Percentiles rank a stretch among this genome's conserved stretches.
phyloP scores from a whole-genome alignment of 345 rosid genomes.

The Salix dunnii region DNA sequence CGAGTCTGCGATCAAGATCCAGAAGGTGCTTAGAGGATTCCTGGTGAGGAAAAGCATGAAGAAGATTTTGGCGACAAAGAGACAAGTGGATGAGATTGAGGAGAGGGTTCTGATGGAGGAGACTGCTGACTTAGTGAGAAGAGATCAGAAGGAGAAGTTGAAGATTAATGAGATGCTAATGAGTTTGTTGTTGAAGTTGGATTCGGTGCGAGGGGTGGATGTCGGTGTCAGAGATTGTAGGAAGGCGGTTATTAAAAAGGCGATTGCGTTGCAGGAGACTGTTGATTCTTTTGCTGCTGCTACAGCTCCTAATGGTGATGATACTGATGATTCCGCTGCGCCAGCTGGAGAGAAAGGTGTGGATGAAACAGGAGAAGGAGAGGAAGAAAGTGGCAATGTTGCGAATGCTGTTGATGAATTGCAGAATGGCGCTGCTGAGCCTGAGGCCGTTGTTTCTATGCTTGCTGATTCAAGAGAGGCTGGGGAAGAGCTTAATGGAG shows the following conservation, averaged over 20 bases:
- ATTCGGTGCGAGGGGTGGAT: slow-evolving; percentile 53
- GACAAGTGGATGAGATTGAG: slow-evolving; percentile 46
- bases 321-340: not conserved
- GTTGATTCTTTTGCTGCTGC: slow-evolving; percentile 38
- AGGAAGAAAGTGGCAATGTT: not conserved
- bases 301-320: not conserved
- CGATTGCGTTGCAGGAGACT: slow-evolving; percentile 53
- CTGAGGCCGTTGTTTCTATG: not conserved
- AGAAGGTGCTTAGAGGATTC: slow-evolving; percentile 53
- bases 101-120: slow-evolving; percentile 32
- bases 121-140: slow-evolving; percentile 29
- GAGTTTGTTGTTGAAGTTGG: slow-evolving; percentile 51
- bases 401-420: not conserved
- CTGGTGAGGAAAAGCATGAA: slow-evolving; percentile 52
- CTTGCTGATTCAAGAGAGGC: not conserved
- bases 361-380: slow-evolving; percentile 1
- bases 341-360: not conserved
- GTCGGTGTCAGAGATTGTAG: slow-evolving; percentile 53
- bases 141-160: slow-evolving; percentile 41
- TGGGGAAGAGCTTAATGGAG: not conserved
- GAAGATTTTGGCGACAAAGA: slow-evolving; percentile 37
- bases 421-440: not conserved
- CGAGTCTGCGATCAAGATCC: slow-evolving; percentile 46
- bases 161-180: slow-evolving; percentile 54
- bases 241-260: slow-evolving; percentile 46